Percentiles rank a stretch among this genome's conserved stretches.
phyloP scores from a whole-genome alignment of 1,284 basidiomycete species.

The Pseudozyma tsukubaensis region DNA sequence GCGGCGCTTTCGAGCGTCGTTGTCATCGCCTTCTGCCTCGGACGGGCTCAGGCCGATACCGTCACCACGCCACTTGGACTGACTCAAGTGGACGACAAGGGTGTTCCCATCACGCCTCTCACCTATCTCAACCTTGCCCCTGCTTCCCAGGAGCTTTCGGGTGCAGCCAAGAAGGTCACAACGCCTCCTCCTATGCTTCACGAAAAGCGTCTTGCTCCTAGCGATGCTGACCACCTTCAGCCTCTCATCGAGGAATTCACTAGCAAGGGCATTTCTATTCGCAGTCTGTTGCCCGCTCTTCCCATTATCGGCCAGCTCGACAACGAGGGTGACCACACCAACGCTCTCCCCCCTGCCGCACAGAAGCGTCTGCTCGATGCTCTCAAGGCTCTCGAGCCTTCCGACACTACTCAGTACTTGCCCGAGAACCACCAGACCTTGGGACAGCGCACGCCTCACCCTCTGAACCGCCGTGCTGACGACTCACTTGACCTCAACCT shows the following conservation, averaged over 20 bases:
- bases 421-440: slow-evolving; percentile 31
- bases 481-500: slow-evolving; percentile 17
- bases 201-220: slow-evolving; percentile 25
- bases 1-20: slow-evolving; percentile 34
- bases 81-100: slow-evolving; percentile 41
- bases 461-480: slow-evolving; percentile 31
- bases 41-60: slow-evolving; percentile 39
- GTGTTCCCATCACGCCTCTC: slow-evolving; percentile 36
- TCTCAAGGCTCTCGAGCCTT: slow-evolving; percentile 21
- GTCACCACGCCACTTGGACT: slow-evolving; percentile 36
- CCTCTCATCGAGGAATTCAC: slow-evolving; percentile 29
- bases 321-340: slow-evolving; percentile 45
- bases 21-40: slow-evolving; percentile 36
- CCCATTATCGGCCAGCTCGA: slow-evolving; percentile 37
- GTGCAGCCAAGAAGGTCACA: slow-evolving; percentile 37
- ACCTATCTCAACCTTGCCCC: slow-evolving; percentile 46
- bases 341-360: slow-evolving; percentile 13
- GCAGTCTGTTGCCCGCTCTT: slow-evolving; percentile 30
- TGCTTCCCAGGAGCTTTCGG: slow-evolving; percentile 27
- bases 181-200: slow-evolving; percentile 35
- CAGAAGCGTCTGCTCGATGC: slow-evolving; percentile 27
- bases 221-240: slow-evolving; percentile 7
- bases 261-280: slow-evolving; percentile 27
- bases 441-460: slow-evolving; percentile 29
- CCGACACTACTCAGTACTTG: slow-evolving; percentile 16